phyloP scores from a whole-genome alignment of 2,329 filamentous ascomycete species.

The Aureobasidium sp. region DNA sequence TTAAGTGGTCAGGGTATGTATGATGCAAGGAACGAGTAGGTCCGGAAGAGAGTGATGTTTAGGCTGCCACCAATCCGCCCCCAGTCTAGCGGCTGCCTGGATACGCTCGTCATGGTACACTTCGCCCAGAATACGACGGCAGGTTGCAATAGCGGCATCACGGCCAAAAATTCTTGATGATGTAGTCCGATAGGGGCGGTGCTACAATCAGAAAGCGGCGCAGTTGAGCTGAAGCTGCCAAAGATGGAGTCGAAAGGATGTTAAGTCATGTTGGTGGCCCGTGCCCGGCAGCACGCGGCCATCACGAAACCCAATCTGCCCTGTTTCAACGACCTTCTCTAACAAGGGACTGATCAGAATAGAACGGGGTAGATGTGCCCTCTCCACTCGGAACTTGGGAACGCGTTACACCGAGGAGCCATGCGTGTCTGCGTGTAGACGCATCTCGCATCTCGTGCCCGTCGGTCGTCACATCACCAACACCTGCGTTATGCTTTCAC shows the following conservation, averaged over 20 bases:
- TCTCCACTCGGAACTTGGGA: not conserved
- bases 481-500: not conserved
- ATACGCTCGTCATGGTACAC: not conserved
- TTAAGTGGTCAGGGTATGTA: not conserved
- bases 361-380: not conserved
- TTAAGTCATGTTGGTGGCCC: not conserved
- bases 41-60: not conserved
- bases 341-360: not conserved
- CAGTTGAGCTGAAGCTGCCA: not conserved
- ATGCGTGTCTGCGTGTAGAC: conserved; percentile 3
- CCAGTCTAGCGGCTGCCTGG: conserved; percentile 3
- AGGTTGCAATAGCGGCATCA: not conserved
- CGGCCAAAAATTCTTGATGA: not conserved
- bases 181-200: not conserved
- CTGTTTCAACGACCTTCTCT: conserved; percentile 5
- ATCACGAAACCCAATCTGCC: not conserved
- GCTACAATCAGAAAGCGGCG: conserved; percentile 1
- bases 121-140: not conserved
- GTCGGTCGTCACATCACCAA: not conserved
- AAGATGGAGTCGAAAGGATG: not conserved
- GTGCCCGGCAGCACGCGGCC: not conserved
- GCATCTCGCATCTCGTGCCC: not conserved
- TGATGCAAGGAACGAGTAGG: conserved; percentile 4
- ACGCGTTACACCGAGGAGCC: not conserved
- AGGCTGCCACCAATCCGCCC: not conserved